phyloP scores from a whole-genome alignment of 148 eudicot genomes.

The Limonium bicolor region DNA sequence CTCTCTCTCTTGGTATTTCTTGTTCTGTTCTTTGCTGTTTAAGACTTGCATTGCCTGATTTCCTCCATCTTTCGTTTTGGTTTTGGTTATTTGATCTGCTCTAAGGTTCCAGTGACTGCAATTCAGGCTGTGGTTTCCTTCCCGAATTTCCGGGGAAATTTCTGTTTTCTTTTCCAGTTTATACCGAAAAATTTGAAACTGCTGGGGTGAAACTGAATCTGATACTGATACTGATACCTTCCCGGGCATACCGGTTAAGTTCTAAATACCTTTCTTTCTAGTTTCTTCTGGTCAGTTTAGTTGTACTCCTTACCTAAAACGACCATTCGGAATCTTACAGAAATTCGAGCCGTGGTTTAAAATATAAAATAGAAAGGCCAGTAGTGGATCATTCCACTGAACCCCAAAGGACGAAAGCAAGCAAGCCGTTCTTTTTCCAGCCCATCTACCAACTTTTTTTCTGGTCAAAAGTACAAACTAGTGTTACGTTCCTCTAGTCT shows the following conservation, averaged over 20 bases:
- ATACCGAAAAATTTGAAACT: neutral
- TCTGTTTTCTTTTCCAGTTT: neutral
- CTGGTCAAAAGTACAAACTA: no score
- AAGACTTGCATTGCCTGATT: neutral
- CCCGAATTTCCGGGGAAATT: neutral
- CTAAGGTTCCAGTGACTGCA: neutral
- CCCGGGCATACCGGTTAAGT: neutral
- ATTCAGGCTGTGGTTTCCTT: neutral
- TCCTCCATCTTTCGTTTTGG: neutral
- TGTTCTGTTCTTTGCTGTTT: neutral
- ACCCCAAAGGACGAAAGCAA: no score
- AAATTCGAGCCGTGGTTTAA: neutral
- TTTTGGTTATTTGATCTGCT: neutral
- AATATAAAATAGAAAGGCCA: neutral
- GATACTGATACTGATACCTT: constrained; percentile 4
- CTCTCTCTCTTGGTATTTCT: no score
- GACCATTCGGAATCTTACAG: neutral
- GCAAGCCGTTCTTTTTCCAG: no score
- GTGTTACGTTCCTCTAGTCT: no score
- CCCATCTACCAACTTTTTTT: no score
- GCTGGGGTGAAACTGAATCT: neutral
- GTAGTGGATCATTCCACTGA: neutral
- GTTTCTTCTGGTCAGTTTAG: constrained; percentile 3
- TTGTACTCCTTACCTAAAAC: neutral
- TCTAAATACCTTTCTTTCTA: neutral